These are phyloP conservation scores for Cymbopogon citratus DNA, from an alignment of 176 grass and related monocot species.

Conservation along the genomic window DNA sequence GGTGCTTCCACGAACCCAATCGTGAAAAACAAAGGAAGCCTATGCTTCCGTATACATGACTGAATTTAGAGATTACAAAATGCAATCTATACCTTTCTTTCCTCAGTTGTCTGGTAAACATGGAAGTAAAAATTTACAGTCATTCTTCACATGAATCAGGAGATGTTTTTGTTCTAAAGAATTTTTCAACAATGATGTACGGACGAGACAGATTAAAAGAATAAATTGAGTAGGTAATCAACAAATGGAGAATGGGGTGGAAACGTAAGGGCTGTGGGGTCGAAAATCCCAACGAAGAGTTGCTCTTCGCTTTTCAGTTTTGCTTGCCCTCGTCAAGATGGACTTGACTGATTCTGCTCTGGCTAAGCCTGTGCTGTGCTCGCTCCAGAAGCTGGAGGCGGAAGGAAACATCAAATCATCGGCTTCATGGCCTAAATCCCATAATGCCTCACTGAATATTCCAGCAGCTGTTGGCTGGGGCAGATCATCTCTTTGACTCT, in stretches of 20 bases:
- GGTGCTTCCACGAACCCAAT: too few species aligned
- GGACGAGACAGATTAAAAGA: conserved; percentile 35
- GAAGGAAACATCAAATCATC: conserved; percentile 9
- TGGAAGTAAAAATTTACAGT: conserved; percentile 59
- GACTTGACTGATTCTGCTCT: background rate
- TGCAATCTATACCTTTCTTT: conserved; percentile 62
- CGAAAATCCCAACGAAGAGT: conserved; percentile 19
- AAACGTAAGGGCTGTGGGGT: background rate
- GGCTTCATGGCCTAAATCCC: conserved; percentile 51
- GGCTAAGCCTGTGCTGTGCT: conserved; percentile 7
- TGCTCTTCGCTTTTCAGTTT: conserved; percentile 22
- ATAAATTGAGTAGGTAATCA: conserved; percentile 43
- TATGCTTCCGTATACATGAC: conserved; percentile 21
- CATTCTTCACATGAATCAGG: conserved; percentile 39
- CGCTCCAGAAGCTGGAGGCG: conserved; percentile 15
- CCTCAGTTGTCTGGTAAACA: conserved; percentile 40
- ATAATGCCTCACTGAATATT: conserved; percentile 84
- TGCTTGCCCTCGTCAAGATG: conserved; percentile 24
- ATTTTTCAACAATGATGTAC: conserved; percentile 33
- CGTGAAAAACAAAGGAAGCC: too few species aligned
- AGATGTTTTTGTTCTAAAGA: conserved; percentile 31
- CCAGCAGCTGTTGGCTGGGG: conserved; percentile 74
- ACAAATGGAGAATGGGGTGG: conserved; percentile 29
- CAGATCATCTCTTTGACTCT: conserved; percentile 91
- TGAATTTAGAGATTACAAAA: conserved; percentile 34